Evolutionary conservation across 139 green algal species (phyloP), one percentile per base, ranked within the genome.

Genomic region (Chloropicon primus): DNA sequence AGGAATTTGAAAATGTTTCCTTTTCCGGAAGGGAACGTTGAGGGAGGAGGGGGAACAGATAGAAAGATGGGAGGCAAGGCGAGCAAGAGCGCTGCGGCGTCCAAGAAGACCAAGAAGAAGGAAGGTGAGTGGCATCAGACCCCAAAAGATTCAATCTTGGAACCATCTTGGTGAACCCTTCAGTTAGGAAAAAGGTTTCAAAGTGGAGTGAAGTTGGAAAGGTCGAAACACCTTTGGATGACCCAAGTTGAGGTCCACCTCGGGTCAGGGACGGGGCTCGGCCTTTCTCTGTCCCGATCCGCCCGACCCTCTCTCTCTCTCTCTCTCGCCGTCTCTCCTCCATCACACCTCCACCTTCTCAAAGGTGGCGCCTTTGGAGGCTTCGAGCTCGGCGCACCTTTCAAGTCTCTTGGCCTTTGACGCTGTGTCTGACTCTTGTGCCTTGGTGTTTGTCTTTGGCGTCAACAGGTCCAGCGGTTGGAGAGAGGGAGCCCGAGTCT

Each of bases 401-500:
- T n/a, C n/a, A n/a, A n/a, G n/a, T 76, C 72, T 76, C 72, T 76
- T 24, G 25, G 23, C 26, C 72, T 76, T 24, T 76, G 23, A 29
- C 72, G 25, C 72, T 76, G 23, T 76, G 23, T 76, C 72, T 76
- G 23, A 29, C 72, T 76, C 72, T 76, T n/a, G n/a, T n/a, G n/a
- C n/a, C n/a, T n/a, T n/a, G n/a, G n/a, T n/a, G n/a, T 62, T 62
- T 62, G 41, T 62, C 41, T 62, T 17, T 62, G n/a, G n/a, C n/a
- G n/a, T n/a, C n/a, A n/a, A n/a, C 41, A 62, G 41, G 10, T 17
- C 10, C 41, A n/a, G 41, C 41, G 10, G 41, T 62, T 5, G 41
- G 17, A 17, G 41, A 62, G 41, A 62, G 17, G 41, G 41, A 17
- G 41, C 10, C 41, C 10, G 41, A 62, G 10, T 62, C 41, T 62